Evolutionary conservation across 108 stramenopile genomes (phyloP), one percentile per base, ranked within the genome.

Genomic region (Parietichytrium sp.): DNA sequence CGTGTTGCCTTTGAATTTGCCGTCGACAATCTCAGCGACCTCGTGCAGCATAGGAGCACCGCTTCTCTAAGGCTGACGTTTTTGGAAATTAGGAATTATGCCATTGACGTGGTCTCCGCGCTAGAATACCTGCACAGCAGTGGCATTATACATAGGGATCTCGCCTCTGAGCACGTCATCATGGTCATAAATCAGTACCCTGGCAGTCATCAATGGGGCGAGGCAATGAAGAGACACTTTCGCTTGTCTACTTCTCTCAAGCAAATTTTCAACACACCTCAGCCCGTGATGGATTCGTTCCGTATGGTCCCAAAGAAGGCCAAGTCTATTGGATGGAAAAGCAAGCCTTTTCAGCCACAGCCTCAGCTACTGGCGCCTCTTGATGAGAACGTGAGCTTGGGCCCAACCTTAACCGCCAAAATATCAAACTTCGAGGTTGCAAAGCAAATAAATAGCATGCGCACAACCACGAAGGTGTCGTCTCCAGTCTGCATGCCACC

Each of bases 361-460:
- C 38, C 36, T 16, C 29, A 33, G 61, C 61, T 42, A 8, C 18
- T 53, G 27, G 52, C 52, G n/a, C n/a, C n/a, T n/a, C n/a, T n/a
- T n/a, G 33, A 6, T 42, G 61, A 33, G 10, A 45, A 25, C 20
- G 2, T 42, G 6, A 45, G 38, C 10, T 42, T 72, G 23, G 61
- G 45, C 61, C 61, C 61, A 10, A 42, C 33, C 8, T 7, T 72
- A 12, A 33, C 61, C 3, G 61, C 61, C 29, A 72, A 72, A 20
- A 33, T 72, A 10, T n/a, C 61, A 36, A 72, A 72, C 20, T 72
- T 72, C 42, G 61, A 72, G 61, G 61, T 72, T 1, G 61, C 61
- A n/a, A 72, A 72, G 61, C 61, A 42, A 10, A 23, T 72, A 42
- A 33, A 42, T 8, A 42, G 6, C 10, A 15, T 16, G 13, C 61